A percentile compares a stretch with the other conserved stretches of the same genome.
These are phyloP conservation scores for Scheffersomyces stambukii DNA, from an alignment of 1,139 yeast genomes.

Conservation along the genomic window DNA sequence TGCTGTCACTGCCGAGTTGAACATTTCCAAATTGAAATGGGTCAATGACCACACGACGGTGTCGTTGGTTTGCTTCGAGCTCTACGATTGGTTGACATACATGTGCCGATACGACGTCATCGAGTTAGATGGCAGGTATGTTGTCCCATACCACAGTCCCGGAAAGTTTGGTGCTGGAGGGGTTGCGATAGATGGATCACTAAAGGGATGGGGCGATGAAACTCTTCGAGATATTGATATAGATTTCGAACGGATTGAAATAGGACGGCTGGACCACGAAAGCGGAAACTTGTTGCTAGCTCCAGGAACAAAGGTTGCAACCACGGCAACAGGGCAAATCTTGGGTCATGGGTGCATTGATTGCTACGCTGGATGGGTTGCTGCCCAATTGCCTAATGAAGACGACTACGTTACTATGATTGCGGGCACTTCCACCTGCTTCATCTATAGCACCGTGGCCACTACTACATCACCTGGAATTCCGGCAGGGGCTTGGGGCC, in stretches of 20 bases:
- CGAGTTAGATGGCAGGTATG: slow-evolving; percentile 11
- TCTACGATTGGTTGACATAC: slow-evolving; percentile 48
- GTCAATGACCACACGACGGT: slow-evolving; percentile 21
- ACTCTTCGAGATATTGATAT: slow-evolving; percentile 14
- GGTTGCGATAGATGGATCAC: slow-evolving; percentile 48
- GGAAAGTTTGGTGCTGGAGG: slow-evolving; percentile 8
- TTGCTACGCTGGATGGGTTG: slow-evolving; percentile 54
- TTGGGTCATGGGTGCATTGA: slow-evolving; percentile 53
- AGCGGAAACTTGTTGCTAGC: too few species aligned
- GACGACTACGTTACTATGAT: slow-evolving; percentile 51
- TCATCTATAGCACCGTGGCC: slow-evolving; percentile 28
- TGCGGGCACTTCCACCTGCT: slow-evolving; percentile 63
- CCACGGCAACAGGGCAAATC: slow-evolving; percentile 18
- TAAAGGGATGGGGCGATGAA: slow-evolving; percentile 47
- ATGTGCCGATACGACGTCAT: slow-evolving; percentile 25
- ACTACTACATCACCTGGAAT: slow-evolving; percentile 7
- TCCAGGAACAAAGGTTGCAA: slow-evolving; percentile 12
- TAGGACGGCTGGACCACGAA: slow-evolving; percentile 5
- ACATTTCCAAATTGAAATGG: slow-evolving; percentile 47
- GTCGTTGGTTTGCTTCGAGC: slow-evolving; percentile 41
- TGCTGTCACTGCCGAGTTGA: slow-evolving; percentile 51
- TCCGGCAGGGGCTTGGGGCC: slow-evolving; percentile 55
- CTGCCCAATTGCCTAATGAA: slow-evolving; percentile 19
- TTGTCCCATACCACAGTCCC: slow-evolving; percentile 8
- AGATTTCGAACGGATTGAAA: slow-evolving; percentile 15